Base-by-base conservation (phyloP, 1,284 basidiomycete species). In the Puccinia brachypodii region DNA sequence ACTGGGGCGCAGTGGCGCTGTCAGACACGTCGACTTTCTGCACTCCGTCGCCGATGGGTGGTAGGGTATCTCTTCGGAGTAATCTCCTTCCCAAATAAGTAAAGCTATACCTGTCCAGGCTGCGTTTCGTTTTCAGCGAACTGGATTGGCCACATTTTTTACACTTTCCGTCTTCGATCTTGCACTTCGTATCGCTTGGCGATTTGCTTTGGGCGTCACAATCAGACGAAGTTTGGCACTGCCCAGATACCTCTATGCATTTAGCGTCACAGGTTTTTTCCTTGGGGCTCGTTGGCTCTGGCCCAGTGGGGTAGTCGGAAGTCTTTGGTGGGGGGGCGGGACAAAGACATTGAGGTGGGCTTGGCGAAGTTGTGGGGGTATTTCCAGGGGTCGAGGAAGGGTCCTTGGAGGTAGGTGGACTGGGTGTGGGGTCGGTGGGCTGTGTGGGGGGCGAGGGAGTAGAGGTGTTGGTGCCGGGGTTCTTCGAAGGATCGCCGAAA, bases 221-320 rank as follows among this genome's bases (percentile, higher is more conserved):
- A 62, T 81, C 58, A 22, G 71, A 62, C 25, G 78, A 81, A 14
- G 44, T 66, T 53, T 81, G 78, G 31, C 78, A 81, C 13, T 40
- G 22, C 19, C 78, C 78, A 50, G 78, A 38, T 14, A 81, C 71
- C 42, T 81, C 78, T 28, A 81, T 81, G n/a, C 78, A 81, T 64
- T 81, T 74, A 14, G 69, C 31, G 25, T 81, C 78, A 31, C 78
- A 81, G 3, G 68, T 64, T 33, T 62, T 64, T 28, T 76, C 44
- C 33, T 64, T 28, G 22, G 74, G 74, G n/a, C n/a, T 28, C 16
- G 74, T n/a, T 31, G 58, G 25, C 22, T 76, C 58, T 28, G 74
- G 74, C 19, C 42, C 40, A 22, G 58, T 76, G n/a, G 74, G 74
- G 25, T 76, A 76, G n/a, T 9, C 36, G 16, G 74, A 66, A 33